Percentiles rank a stretch among this genome's conserved stretches.
phyloP scores from a whole-genome alignment of 495 filamentous ascomycete species.

The Annulohypoxylon maeteangense region DNA sequence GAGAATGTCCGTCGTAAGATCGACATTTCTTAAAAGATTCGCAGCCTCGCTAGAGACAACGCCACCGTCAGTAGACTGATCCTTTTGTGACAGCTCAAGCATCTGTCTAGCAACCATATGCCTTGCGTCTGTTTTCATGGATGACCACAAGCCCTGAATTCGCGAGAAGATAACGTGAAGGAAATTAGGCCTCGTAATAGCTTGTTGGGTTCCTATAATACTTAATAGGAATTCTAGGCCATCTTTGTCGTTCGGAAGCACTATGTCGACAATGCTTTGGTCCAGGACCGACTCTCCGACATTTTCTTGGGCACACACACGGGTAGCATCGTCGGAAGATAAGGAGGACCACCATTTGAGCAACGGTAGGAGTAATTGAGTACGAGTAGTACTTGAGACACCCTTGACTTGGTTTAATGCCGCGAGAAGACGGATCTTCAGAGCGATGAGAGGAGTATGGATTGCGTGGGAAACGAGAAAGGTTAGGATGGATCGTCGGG shows the following conservation, averaged over 20 bases:
- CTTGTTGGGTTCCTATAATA: constrained; percentile 61
- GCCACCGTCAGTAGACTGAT: constrained; percentile 37
- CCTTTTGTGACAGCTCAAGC: constrained; percentile 55
- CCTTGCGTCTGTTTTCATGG: constrained; percentile 72
- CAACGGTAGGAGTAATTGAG: constrained; percentile 74
- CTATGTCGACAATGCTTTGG: constrained; percentile 65
- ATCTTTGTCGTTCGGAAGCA: constrained; percentile 73
- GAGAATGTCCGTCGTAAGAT: constrained; percentile 76
- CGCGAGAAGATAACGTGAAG: constrained; percentile 70
- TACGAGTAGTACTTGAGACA: constrained; percentile 71
- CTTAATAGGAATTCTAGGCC: constrained; percentile 69
- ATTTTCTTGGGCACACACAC: constrained; percentile 61
- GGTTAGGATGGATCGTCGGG: constrained; percentile 72
- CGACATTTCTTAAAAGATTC: constrained; percentile 73
- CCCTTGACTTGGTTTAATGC: constrained; percentile 77
- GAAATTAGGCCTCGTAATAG: constrained; percentile 59
- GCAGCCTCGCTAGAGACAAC: constrained; percentile 64
- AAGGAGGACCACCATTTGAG: constrained; percentile 72
- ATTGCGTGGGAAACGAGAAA: constrained; percentile 80
- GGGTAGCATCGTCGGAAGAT: constrained; percentile 49
- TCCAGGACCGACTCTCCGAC: constrained; percentile 70
- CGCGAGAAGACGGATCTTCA: constrained; percentile 75
- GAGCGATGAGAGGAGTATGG: constrained; percentile 69
- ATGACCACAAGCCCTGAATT: constrained; percentile 74
- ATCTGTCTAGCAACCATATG: constrained; percentile 68